Evolutionary conservation across 352 stramenopile genomes (phyloP), one percentile per base, ranked within the genome.

Genomic region (Phytophthora citricola): DNA sequence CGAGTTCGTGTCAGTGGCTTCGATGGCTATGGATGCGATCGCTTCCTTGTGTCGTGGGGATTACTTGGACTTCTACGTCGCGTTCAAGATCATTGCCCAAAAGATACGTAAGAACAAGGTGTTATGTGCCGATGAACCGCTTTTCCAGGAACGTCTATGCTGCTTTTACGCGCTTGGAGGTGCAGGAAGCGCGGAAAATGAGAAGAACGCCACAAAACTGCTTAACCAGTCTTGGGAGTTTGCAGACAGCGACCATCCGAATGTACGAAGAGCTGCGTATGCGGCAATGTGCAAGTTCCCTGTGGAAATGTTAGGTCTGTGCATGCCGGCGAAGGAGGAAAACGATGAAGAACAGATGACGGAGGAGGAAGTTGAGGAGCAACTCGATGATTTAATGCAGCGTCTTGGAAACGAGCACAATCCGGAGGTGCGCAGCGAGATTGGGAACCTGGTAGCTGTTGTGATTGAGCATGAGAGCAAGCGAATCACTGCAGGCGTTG

Each of bases 31-130:
- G 27, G 73, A 85, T 32, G 86, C 83, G 4, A 83, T 93, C 36
- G 67, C 72, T 8, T 54, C 74, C 15, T 62, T 94, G 29, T 92
- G 85, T 60, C 48, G 58, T 15, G 76, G 59, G 9, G 85, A 93
- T 48, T 90, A 81, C 34, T 69, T 94, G 46, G 87, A 94, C 64
- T 91, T 91, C 46, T 88, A 87, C 51, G 81, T 86, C 0, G 82
- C 74, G 7, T 82, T 91, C 63, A 94, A 93, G 74, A 92, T 89
- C 32, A 77, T 94, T 27, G 38, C 78, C 3, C 63, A 78, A 34
- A 94, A 92, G 57, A 67, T 90, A 49, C 76, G 75, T 29, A 92
- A 93, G 59, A 81, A 83, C 27, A 89, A 83, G 49, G 68, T 94
- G 3, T 43, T 44, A 4, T 89, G 79, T 53, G 61, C 66, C 5